Base-by-base conservation (phyloP, 495 filamentous ascomycete species). In the Aspergillus panamensis region DNA sequence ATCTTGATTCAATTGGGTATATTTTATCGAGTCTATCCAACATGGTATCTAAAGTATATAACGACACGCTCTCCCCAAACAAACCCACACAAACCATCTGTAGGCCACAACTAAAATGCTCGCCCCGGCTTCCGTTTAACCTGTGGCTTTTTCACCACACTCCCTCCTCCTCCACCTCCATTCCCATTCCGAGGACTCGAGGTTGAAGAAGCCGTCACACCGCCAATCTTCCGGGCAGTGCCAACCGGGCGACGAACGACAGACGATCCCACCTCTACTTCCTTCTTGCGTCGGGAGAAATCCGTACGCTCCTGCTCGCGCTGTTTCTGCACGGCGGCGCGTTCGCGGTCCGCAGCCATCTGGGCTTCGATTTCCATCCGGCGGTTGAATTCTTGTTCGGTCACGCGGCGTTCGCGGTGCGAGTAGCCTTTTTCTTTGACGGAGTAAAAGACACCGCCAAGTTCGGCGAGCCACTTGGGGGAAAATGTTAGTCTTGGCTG, bases 401-500 rank as follows among this genome's bases (percentile, higher is more conserved):
- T 95, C 53, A 96, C 84, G 50, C 89, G 82, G 72, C 91, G 91
- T 62, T 97, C 91, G 31, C 90, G 82, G 7, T 90, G 88, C 14
- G 89, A 94, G 69, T 94, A 99, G 12, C 92, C 92, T 70, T 99
- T 99, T 76, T 97, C 93, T 74, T 96, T 97, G 68, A 97, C 84
- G 12, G 88, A 92, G 75, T 97, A 99, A 74, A 97, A 99, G 21
- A 99, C 95, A n/a, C 92, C 95, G 19, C 95, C 95, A 19, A 99
- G 82, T 66, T 99, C 94, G 14, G 95, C 95, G 63, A 99, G 85
- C 95, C 95, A 99, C 78, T 82, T 55, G 10, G 29, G 25, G 13
- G 1, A 3, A 35, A 39, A 10, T 55, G 59, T 64, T 40, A 66
- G 60, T 45, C 30, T 50, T 14, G 17, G 5, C 40, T 32, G 20